Percentiles rank a stretch among this genome's conserved stretches.
Conservation (phyloP, 179 eudicot species). For the Actinidia arguta region DNA sequence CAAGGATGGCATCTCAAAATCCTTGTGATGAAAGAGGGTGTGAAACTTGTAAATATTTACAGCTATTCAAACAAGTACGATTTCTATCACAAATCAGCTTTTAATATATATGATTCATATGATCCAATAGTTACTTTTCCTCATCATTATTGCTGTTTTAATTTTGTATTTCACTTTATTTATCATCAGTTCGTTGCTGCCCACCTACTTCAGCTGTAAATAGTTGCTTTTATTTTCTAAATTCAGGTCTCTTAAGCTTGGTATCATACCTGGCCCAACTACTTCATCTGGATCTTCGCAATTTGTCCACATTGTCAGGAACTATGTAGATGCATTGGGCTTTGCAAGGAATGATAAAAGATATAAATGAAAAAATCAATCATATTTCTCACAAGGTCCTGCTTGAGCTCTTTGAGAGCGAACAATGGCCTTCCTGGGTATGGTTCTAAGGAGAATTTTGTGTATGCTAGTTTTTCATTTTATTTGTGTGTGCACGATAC, state of each 20-base stretch:
- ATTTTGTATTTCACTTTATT: too few relatives aligned
- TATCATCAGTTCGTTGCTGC: background rate
- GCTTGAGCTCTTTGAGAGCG: too few relatives aligned
- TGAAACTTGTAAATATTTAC: background rate
- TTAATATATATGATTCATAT: background rate
- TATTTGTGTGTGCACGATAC: too few relatives aligned
- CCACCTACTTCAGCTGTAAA: background rate
- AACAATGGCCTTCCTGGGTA: too few relatives aligned
- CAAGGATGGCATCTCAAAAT: background rate
- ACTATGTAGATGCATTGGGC: conserved; percentile 53
- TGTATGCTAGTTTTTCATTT: too few relatives aligned
- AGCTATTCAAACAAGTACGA: too few relatives aligned
- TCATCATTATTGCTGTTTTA: background rate
- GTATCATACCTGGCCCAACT: conserved; percentile 51
- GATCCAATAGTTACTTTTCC: background rate
- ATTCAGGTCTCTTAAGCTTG: conserved; percentile 69
- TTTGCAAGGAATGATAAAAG: conserved; percentile 70
- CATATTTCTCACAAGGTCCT: too few relatives aligned
- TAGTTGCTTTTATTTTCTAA: background rate
- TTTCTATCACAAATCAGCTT: too few relatives aligned
- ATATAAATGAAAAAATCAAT: conserved; percentile 63
- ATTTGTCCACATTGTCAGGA: conserved; percentile 50
- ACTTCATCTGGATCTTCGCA: conserved; percentile 48
- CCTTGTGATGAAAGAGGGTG: background rate
- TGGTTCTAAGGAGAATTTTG: too few relatives aligned